Percentiles rank a stretch among this genome's conserved stretches.
Conservation (phyloP, 371 early-diverging fungal genomes). For the Gilbertella persicaria region DNA sequence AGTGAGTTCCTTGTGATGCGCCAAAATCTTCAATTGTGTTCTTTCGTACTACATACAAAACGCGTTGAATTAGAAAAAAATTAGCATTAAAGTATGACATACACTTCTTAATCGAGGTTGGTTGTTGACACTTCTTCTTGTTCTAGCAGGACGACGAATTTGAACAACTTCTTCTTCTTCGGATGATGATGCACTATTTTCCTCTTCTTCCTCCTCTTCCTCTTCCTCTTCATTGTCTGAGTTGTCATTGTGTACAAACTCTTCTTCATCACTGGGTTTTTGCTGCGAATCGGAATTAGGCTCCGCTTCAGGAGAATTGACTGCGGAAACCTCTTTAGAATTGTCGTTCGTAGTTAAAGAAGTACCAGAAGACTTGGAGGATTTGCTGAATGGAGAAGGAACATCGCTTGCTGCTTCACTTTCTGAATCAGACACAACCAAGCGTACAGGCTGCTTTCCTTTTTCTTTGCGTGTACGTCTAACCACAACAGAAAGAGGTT, state of each 20-base stretch:
- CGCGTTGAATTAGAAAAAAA: not conserved
- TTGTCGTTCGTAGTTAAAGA: not conserved
- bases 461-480: not conserved
- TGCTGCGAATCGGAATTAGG: constrained; percentile 12
- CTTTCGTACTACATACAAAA: constrained; percentile 22
- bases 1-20: constrained; percentile 63
- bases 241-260: no score
- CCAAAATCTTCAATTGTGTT: constrained; percentile 30
- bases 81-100: not conserved
- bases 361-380: not conserved
- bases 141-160: not conserved
- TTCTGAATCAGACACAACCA: not conserved
- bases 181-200: not conserved
- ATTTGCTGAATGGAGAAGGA: not conserved
- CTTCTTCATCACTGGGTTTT: not conserved
- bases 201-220: not conserved
- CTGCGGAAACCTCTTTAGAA: constrained; percentile 5
- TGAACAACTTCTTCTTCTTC: constrained; percentile 9
- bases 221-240: constrained; percentile 2
- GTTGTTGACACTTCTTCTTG: not conserved
- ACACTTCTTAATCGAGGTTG: constrained; percentile 1
- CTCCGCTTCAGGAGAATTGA: not conserved
- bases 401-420: not conserved
- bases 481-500: not conserved
- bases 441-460: not conserved